Evolutionary conservation across 208 protist species (phyloP).

Genomic region (Wallacemonas sp.): DNA sequence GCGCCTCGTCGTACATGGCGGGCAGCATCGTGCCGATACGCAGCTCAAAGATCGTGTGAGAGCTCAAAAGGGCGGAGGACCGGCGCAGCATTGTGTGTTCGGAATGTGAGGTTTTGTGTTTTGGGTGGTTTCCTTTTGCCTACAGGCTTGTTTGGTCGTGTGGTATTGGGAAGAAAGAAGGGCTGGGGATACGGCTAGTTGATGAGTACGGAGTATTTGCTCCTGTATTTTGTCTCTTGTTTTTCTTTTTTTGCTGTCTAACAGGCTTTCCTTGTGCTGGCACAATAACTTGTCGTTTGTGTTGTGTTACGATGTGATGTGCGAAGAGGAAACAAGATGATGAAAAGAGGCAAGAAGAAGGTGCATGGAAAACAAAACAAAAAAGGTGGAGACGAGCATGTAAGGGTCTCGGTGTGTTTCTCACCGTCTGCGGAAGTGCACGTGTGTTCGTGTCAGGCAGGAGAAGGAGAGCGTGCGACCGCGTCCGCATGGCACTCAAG

Average conservation of each 20-base stretch:
- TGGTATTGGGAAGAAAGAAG: not conserved
- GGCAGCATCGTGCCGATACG: constrained; percentile 54
- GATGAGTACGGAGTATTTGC: too few relatives aligned
- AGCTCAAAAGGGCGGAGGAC: constrained; percentile 18
- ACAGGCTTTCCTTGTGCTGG: too few relatives aligned
- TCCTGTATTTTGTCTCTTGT: constrained; percentile 16
- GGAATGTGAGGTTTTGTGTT: not conserved
- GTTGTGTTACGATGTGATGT: too few relatives aligned
- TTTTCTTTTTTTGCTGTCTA: constrained; percentile 16
- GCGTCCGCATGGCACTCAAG: too few relatives aligned
- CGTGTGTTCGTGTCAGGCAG: too few relatives aligned
- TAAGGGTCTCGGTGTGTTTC: not conserved
- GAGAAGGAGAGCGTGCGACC: too few relatives aligned
- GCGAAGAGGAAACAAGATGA: too few relatives aligned
- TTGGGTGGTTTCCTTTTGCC: constrained; percentile 8
- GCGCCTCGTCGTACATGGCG: constrained; percentile 59
- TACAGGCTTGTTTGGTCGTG: not conserved
- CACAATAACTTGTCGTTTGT: too few relatives aligned
- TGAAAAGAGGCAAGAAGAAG: too few relatives aligned
- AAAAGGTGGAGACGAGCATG: not conserved
- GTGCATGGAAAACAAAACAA: not conserved
- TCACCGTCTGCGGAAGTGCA: too few relatives aligned
- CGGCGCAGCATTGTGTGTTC: constrained; percentile 45
- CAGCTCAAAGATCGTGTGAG: constrained; percentile 59
- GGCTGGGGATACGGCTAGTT: too few relatives aligned